These are phyloP conservation scores for Erodium maritimum DNA, from an alignment of 345 rosid species.

Conservation along the genomic window DNA sequence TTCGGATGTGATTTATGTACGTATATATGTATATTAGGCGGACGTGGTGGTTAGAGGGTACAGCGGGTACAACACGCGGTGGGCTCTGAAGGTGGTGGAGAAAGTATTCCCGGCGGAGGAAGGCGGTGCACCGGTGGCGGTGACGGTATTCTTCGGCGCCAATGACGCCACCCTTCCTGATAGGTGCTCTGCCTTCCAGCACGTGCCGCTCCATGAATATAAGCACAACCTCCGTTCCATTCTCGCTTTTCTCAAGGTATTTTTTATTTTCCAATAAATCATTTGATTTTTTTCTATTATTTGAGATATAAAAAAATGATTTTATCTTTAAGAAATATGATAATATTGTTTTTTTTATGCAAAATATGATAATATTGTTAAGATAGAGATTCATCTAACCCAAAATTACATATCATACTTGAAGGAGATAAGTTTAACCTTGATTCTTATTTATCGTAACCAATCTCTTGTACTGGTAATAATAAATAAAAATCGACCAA, in stretches of 20 bases:
- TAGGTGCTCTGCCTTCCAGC: conserved; percentile 69
- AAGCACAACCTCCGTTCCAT: conserved; percentile 54
- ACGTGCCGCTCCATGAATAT: conserved; percentile 75
- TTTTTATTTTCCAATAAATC: no score
- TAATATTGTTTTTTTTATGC: no score
- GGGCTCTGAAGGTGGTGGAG: conserved; percentile 60
- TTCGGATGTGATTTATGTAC: neutral
- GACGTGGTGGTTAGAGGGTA: conserved; percentile 70
- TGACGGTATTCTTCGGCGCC: conserved; percentile 83
- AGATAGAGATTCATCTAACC: no score
- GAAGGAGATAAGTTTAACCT: no score
- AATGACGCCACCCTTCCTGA: conserved; percentile 82
- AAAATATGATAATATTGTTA: no score
- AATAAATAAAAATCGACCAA: no score
- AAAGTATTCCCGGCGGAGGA: conserved; percentile 40
- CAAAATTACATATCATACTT: no score
- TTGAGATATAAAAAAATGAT: no score
- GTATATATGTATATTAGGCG: conserved; percentile 21
- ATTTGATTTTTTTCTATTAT: no score
- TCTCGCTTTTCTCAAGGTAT: conserved; percentile 60
- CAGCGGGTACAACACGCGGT: conserved; percentile 75
- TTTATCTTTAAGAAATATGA: no score
- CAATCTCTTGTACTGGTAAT: no score
- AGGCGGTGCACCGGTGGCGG: conserved; percentile 34
- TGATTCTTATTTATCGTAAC: no score